Conservation (phyloP, 2,329 filamentous ascomycete species). For the Rutstroemia sp. region DNA sequence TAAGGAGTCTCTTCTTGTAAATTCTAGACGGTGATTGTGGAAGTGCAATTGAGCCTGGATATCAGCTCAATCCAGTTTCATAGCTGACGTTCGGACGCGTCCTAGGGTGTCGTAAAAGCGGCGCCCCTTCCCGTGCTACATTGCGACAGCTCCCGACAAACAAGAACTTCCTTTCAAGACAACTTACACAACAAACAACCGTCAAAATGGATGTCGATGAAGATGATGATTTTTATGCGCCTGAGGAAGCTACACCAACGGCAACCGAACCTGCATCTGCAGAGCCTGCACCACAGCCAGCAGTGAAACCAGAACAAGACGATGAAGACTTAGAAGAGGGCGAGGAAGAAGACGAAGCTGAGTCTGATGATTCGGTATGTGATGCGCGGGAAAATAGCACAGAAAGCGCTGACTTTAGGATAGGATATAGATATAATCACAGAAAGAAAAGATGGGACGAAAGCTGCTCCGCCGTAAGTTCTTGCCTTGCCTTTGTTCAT, state of each 20-base stretch:
- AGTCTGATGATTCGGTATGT: conserved; percentile 46
- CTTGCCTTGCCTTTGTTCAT: neutral
- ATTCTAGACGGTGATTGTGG: neutral
- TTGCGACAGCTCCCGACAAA: too few relatives aligned
- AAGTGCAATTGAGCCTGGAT: neutral
- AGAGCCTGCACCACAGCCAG: conserved; percentile 21
- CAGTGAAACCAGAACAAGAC: conserved; percentile 30
- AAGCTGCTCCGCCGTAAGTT: conserved; percentile 50
- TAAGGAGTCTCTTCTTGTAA: neutral
- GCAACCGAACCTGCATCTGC: conserved; percentile 15
- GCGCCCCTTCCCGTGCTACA: neutral
- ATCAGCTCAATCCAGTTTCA: too few relatives aligned
- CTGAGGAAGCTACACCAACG: conserved; percentile 43
- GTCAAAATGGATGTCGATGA: conserved; percentile 57
- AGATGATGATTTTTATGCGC: conserved; percentile 60
- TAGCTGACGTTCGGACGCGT: neutral
- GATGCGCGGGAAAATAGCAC: conserved; percentile 21
- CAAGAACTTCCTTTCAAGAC: too few relatives aligned
- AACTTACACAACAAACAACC: conserved; percentile 3
- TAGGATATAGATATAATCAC: conserved; percentile 64
- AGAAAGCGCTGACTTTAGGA: conserved; percentile 10
- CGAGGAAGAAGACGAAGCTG: conserved; percentile 55
- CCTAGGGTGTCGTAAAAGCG: neutral
- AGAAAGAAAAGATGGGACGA: conserved; percentile 57
- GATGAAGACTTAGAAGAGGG: conserved; percentile 55